Conservation (phyloP, 108 stramenopile genomes). For the Nitzschia sp. region DNA sequence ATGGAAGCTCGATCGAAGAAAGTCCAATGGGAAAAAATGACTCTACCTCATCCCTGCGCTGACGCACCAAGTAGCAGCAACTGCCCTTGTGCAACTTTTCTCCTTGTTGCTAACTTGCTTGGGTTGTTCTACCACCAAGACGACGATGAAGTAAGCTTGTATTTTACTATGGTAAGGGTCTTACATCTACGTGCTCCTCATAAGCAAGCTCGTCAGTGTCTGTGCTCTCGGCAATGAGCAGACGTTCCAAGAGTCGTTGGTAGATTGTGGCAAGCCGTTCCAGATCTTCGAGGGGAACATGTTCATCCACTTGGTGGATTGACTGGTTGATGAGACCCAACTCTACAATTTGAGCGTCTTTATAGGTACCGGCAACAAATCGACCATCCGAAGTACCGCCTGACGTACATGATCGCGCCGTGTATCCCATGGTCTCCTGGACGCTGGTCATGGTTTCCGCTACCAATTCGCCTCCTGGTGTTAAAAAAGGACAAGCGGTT, state of each 20-base stretch:
- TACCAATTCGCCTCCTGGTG: slow-evolving; percentile 4
- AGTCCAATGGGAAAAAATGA: too few relatives aligned
- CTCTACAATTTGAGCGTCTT: slow-evolving; percentile 1
- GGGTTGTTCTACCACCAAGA: too few relatives aligned
- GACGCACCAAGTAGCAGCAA: too few relatives aligned
- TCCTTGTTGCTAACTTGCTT: too few relatives aligned
- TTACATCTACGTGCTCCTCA: not conserved
- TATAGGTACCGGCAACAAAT: not conserved
- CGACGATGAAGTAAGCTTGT: too few relatives aligned
- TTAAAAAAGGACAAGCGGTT: not conserved
- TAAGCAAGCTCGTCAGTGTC: not conserved
- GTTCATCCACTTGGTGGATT: slow-evolving; percentile 3
- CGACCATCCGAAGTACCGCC: slow-evolving; percentile 7
- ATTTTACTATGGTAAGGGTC: slow-evolving; percentile 4
- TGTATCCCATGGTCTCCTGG: not conserved
- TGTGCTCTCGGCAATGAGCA: not conserved
- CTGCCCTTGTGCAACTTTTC: too few relatives aligned
- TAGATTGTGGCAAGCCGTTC: not conserved
- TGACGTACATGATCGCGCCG: slow-evolving; percentile 1
- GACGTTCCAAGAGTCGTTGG: not conserved
- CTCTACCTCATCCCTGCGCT: too few relatives aligned
- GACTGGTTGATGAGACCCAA: slow-evolving; percentile 3
- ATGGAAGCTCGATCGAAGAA: too few relatives aligned
- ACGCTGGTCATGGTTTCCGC: slow-evolving; percentile 12
- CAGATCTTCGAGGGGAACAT: not conserved